These are phyloP conservation scores for Blastocystis sp. DNA, from an alignment of 352 stramenopile genomes.

Conservation along the genomic window DNA sequence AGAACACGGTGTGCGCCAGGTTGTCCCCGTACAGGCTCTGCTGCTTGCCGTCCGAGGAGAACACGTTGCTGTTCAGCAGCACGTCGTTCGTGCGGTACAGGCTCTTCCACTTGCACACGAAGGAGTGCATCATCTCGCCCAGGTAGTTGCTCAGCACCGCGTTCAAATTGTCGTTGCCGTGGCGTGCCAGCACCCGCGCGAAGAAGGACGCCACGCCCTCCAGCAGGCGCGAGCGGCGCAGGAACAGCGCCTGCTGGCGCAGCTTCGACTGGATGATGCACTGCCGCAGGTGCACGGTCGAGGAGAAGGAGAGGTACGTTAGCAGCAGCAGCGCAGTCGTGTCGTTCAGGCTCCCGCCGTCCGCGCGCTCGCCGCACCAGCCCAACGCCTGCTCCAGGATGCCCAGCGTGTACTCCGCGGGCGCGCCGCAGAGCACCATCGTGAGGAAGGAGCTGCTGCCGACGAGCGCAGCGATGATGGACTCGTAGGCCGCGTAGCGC, in stretches of 20 bases:
- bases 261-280: constrained; percentile 8
- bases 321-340: neutral
- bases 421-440: neutral
- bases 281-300: constrained; percentile 32
- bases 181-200: neutral
- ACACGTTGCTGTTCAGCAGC: constrained; percentile 50
- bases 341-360: neutral
- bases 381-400: neutral
- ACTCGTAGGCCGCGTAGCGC: neutral
- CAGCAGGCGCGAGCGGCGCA: neutral
- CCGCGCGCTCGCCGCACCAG: neutral
- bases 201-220: neutral
- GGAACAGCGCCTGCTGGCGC: neutral
- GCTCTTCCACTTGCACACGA: constrained; percentile 58
- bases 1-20: neutral
- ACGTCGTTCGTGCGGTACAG: constrained; percentile 49
- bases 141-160: constrained; percentile 34
- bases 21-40: constrained; percentile 42
- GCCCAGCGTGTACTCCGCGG: neutral
- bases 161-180: neutral
- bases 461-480: neutral
- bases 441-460: neutral
- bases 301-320: constrained; percentile 24
- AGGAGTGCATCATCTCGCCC: constrained; percentile 39
- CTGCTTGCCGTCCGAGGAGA: neutral